Evolutionary conservation across 331 rosid genomes (phyloP), one percentile per base, ranked within the genome.

Genomic region (Cydonia oblonga): DNA sequence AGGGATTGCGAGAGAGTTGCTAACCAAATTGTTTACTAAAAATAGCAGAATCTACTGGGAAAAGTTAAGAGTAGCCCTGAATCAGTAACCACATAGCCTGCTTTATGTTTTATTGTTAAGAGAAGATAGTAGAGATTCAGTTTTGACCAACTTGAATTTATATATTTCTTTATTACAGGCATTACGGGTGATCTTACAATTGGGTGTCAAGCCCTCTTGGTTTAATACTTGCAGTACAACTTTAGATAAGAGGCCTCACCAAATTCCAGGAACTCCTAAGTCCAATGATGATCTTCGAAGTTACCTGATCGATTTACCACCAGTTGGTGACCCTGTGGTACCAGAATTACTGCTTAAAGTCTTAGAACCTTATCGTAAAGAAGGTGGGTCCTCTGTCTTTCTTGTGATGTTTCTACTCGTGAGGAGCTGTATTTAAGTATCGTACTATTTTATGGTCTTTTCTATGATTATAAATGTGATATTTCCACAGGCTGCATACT

Each of bases 321-420:
- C 89, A 53, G 81, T 93, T 72, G 97, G 98, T 46, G 98, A 91
- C 64, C 80, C 96, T 64, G 97, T 85, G 71, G 97, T 93, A 78
- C 97, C 97, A 75, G 98, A 93, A 84, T 82, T 93, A 88, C 96
- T 93, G 58, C 87, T 93, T 35, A 93, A 93, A 87, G 90, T 89
- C 74, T 73, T 93, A 80, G 98, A 93, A 81, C 98, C 97, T 62
- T 91, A 93, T 76, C 87, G 96, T 38, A 86, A 72, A 82, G 97
- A 89, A 86, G 98, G 98, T 93, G 25, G 75, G 64, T 81, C 46
- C 64, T 60, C 42, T 68, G 54, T 76, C 22, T 29, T 72, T 58
- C 71, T 29, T 66, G 29, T 64, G 54, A 73, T 53, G 59, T 68
- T 73, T 80, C 29, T 77, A 53, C 83, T 73, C 26, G 29, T 69